Evolutionary conservation across 179 eudicot genomes (phyloP).

Genomic region (Silene noctiflora): DNA sequence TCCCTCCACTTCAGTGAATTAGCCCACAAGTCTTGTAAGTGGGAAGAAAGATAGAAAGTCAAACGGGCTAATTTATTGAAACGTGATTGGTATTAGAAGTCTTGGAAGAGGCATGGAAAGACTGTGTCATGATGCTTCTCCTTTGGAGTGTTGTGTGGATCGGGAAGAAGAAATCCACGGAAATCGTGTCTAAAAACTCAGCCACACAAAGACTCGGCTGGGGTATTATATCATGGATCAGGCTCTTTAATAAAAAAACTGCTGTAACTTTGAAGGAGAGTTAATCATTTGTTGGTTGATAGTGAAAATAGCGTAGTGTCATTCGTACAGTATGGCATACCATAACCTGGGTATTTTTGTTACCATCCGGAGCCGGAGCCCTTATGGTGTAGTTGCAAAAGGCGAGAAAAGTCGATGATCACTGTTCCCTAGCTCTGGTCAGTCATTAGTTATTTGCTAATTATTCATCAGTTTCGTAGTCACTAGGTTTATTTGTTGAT

Average conservation of each 20-base stretch:
- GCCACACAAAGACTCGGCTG: background rate
- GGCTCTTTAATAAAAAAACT: no score
- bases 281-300: background rate
- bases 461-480: no score
- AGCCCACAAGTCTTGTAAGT: background rate
- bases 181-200: background rate
- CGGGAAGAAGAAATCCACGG: background rate
- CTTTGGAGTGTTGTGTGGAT: slow-evolving; percentile 1
- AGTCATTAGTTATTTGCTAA: background rate
- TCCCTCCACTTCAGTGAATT: background rate
- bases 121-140: slow-evolving; percentile 5
- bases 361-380: background rate
- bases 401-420: background rate
- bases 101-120: background rate
- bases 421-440: background rate
- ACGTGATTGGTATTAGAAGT: background rate
- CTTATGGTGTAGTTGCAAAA: background rate
- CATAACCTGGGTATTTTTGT: background rate
- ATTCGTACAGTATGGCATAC: background rate
- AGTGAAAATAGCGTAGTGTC: background rate
- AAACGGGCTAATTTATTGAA: background rate
- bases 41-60: background rate
- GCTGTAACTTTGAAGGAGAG: background rate
- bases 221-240: background rate
- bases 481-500: background rate